Evolutionary conservation across 192 early-diverging fungal species (phyloP), one percentile per base, ranked within the genome.

Genomic region (Polychytrium aggregatum): DNA sequence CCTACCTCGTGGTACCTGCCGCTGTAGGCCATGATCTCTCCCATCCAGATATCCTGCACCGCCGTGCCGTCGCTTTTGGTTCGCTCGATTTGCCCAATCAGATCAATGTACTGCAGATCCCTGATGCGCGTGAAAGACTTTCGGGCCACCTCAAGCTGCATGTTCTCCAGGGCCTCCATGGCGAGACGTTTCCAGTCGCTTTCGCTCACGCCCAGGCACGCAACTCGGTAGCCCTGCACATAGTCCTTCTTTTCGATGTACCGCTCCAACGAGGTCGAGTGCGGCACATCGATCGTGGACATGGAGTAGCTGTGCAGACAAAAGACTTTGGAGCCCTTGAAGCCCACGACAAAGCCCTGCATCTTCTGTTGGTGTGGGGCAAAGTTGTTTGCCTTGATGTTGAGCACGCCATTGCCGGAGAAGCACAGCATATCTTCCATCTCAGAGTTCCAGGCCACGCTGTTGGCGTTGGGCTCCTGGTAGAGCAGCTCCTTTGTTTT

Each of bases 381-480:
- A 45, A 77, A 76, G 35, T 41, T 67, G 36, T 53, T 62, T 9
- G 62, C 69, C 51, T 77, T 77, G 41, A 79, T 63, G 57, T 63
- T 64, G 11, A 79, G 36, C 28, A 61, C 45, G 18, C 61, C 60
- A 37, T 62, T 63, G 1, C 70, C 68, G 0, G 73, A 73, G 42
- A 62, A 71, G 49, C 77, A 79, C 0, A 79, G 37, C 38, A 74
- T 68, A 45, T 71, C 66, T 38, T 75, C 71, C 35, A 67, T 29
- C 30, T 79, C 77, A 18, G 62, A 50, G 44, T 79, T 79, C 76
- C 77, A 79, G 11, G 72, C 61, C 1, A 79, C 70, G 39, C 57
- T 59, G 44, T 62, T 64, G 2, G 70, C 71, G 35, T 73, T 62
- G n/a, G 74, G 74, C 41, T 79, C 77, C 43, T 79, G 77, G 47